Base-by-base conservation (phyloP, 371 early-diverging fungal genomes). In the Apophysomyces variabilis region DNA sequence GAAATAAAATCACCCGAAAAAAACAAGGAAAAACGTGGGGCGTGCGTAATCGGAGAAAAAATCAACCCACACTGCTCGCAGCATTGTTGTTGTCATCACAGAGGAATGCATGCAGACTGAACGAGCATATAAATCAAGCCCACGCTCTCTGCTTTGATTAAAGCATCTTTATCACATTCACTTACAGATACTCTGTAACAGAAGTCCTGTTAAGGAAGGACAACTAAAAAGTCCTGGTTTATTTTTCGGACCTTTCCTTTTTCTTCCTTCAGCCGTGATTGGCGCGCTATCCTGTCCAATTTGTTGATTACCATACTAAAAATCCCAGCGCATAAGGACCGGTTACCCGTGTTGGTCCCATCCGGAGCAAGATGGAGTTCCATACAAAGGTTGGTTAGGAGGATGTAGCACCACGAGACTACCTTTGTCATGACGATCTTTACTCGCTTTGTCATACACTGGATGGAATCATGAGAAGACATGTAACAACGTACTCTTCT, bases 231-330 rank as follows among this genome's bases (percentile, higher is more conserved):
- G 21, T 8, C 21, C 16, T 50, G 54, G 21, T 2, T 9, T 39
- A 60, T 38, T 60, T 60, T 60, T 60, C 44, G 60, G 60, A 43
- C 44, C 38, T 38, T 38, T 38, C 38, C 47, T 54, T 56, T 56
- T 38, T 56, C 56, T 56, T 50, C 21, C 8, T 21, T 4, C 5
- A 7, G 21, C 54, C 54, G 54, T 26, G 8, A 50, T 50, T 50
- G 54, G 54, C 16, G 54, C 54, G 35, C 21, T 50, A 16, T 26
- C 21, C 21, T 50, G 1, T 5, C 9, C 54, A 9, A 26, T 50
- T 9, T 50, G 16, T 18, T 9, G n/a, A 16, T 50, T 21, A 21
- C 18, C 21, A 5, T 50, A 50, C 41, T 50, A 26, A 26, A 26
- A 26, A 26, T 26, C 3, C 32, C 32, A 26, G 32, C 32, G 32